Evolutionary conservation across 2,329 filamentous ascomycete species (phyloP).

Genomic region (Clonostachys rosea): DNA sequence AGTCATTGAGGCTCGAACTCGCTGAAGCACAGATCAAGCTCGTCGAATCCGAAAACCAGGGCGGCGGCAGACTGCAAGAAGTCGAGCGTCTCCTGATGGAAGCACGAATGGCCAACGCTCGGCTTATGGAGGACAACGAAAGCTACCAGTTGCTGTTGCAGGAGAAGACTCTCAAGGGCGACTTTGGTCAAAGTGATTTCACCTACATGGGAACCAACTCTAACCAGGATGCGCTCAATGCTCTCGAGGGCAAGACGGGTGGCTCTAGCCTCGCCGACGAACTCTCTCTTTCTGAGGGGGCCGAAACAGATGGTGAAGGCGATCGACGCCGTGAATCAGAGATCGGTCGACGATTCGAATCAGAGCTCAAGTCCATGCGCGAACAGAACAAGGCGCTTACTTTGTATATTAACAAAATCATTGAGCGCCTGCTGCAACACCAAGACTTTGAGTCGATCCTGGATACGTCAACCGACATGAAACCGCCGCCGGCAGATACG

Average conservation of each 20-base stretch:
- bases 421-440: constrained; percentile 88
- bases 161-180: constrained; percentile 92
- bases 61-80: constrained; percentile 80
- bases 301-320: constrained; percentile 55
- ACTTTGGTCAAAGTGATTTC: constrained; percentile 81
- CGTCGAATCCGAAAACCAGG: constrained; percentile 89
- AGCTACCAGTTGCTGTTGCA: constrained; percentile 93
- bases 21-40: constrained; percentile 95
- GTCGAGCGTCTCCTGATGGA: constrained; percentile 90
- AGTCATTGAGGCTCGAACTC: constrained; percentile 84
- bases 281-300: constrained; percentile 64
- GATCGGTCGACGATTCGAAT: constrained; percentile 46
- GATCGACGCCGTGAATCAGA: constrained; percentile 42
- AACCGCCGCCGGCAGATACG: constrained; percentile 35
- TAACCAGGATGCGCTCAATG: constrained; percentile 61
- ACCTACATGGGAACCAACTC: constrained; percentile 57
- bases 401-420: constrained; percentile 98
- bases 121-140: constrained; percentile 97
- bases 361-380: constrained; percentile 73
- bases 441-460: constrained; percentile 93
- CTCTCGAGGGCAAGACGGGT: constrained; percentile 51
- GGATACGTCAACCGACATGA: constrained; percentile 65
- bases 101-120: constrained; percentile 90
- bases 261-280: constrained; percentile 78
- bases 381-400: constrained; percentile 97